Evolutionary conservation across 768 basidiomycete species (phyloP).

Genomic region (Rhizopogon vesiculosus): DNA sequence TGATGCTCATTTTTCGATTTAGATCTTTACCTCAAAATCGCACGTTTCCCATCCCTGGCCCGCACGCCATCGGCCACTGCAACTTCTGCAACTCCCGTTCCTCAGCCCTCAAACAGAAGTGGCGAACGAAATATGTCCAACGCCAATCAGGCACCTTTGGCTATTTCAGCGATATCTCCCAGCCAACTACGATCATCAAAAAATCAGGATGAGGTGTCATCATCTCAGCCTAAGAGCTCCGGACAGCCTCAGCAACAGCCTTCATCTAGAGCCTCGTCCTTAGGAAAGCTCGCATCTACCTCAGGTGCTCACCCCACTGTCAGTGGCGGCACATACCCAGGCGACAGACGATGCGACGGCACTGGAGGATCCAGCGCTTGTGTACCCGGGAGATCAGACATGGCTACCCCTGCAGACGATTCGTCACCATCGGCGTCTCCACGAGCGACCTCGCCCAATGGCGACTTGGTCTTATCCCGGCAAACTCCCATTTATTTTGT

Average conservation of each 20-base stretch:
- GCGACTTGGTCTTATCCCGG: no score
- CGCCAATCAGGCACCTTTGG: constrained; percentile 30
- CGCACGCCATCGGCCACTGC: constrained; percentile 30
- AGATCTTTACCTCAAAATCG: constrained; percentile 82
- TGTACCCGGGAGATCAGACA: no score
- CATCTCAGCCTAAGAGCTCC: constrained; percentile 21
- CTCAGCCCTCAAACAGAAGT: constrained; percentile 29
- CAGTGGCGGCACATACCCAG: constrained; percentile 70
- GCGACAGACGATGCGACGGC: no score
- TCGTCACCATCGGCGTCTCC: no score
- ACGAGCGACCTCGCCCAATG: no score
- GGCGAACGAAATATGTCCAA: constrained; percentile 31
- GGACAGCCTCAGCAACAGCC: constrained; percentile 22
- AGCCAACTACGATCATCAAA: constrained; percentile 25
- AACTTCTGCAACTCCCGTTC: constrained; percentile 26
- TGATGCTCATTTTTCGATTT: constrained; percentile 29
- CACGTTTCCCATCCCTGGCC: constrained; percentile 60
- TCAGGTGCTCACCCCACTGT: constrained; percentile 27
- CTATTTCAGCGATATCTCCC: constrained; percentile 17
- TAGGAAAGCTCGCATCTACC: constrained; percentile 22
- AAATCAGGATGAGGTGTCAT: constrained; percentile 22
- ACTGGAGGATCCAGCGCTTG: no score
- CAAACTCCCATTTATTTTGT: no score
- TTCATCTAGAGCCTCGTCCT: constrained; percentile 17
- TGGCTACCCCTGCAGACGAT: no score